Conservation (phyloP, 805 yeast species). For the Starmerella floris region DNA sequence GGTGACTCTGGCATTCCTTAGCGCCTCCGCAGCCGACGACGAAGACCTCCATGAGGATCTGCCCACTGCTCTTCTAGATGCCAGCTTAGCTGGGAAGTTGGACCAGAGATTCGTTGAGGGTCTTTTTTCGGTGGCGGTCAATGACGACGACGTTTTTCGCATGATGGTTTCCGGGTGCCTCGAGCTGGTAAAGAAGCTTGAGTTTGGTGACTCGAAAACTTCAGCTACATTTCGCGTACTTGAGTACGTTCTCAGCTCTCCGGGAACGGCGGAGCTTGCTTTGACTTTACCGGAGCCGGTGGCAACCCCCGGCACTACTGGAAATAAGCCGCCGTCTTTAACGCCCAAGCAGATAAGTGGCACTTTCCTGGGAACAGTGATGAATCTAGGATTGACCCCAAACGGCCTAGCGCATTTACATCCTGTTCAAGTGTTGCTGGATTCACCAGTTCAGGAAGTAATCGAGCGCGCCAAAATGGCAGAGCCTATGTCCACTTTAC, state of each 20-base stretch:
- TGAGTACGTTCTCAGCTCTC: constrained; percentile 2
- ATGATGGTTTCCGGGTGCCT: background rate
- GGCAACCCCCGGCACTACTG: background rate
- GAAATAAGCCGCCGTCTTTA: constrained; percentile 5
- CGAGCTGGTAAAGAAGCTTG: background rate
- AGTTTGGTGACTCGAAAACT: constrained; percentile 6
- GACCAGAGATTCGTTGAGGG: background rate
- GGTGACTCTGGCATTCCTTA: constrained; percentile 13
- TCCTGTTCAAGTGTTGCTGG: constrained; percentile 27
- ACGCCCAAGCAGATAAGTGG: background rate
- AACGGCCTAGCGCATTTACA: constrained; percentile 17
- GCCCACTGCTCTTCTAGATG: constrained; percentile 3
- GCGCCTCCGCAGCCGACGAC: constrained; percentile 17
- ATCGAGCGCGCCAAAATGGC: constrained; percentile 26
- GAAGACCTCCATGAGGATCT: constrained; percentile 13
- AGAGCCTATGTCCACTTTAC: constrained; percentile 31
- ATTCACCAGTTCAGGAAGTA: constrained; percentile 25
- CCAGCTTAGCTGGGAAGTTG: background rate
- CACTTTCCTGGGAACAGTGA: constrained; percentile 4
- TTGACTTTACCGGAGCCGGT: background rate
- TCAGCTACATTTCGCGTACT: constrained; percentile 2
- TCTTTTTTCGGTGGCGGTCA: background rate
- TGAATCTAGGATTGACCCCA: constrained; percentile 1
- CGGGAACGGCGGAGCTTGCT: constrained; percentile 3
- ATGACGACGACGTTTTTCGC: background rate